Evolutionary conservation across 768 basidiomycete genomes (phyloP).

Genomic region (Tricholoma terreum): DNA sequence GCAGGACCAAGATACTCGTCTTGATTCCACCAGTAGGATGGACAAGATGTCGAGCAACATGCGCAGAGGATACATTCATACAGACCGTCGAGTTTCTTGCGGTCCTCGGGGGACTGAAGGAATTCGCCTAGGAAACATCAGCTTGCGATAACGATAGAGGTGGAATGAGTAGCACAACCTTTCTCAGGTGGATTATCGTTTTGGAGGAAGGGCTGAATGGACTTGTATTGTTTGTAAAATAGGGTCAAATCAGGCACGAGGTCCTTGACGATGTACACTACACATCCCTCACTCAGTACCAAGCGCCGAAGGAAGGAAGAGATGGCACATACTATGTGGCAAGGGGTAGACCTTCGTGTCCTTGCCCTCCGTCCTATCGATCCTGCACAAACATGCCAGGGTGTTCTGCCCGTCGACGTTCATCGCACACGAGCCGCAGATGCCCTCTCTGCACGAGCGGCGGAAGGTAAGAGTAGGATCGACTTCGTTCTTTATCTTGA

Average conservation of each 20-base stretch:
- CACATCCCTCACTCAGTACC: neutral
- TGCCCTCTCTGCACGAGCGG: conserved; percentile 89
- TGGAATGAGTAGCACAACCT: conserved; percentile 25
- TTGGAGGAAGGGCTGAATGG: conserved; percentile 94
- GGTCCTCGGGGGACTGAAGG: conserved; percentile 87
- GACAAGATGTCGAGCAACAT: conserved; percentile 97
- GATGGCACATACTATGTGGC: conserved; percentile 80
- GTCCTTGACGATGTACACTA: conserved; percentile 99
- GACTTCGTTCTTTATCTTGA: conserved; percentile 99
- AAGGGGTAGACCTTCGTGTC: conserved; percentile 94
- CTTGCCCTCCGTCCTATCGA: conserved; percentile 70
- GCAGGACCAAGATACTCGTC: conserved; percentile 98
- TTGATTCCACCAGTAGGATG: conserved; percentile 99
- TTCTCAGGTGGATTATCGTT: conserved; percentile 86
- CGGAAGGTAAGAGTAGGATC: conserved; percentile 98
- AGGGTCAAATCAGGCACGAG: conserved; percentile 88
- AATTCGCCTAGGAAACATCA: conserved; percentile 53
- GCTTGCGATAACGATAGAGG: neutral
- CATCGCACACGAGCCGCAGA: conserved; percentile 98
- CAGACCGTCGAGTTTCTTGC: conserved; percentile 93
- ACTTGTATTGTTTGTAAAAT: conserved; percentile 99
- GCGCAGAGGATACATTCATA: conserved; percentile 98
- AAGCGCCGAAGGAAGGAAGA: neutral
- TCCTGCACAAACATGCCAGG: conserved; percentile 93
- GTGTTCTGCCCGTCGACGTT: conserved; percentile 99